Evolutionary conservation across 2,329 filamentous ascomycete species (phyloP).

Genomic region (Trichoderma simmonsii): DNA sequence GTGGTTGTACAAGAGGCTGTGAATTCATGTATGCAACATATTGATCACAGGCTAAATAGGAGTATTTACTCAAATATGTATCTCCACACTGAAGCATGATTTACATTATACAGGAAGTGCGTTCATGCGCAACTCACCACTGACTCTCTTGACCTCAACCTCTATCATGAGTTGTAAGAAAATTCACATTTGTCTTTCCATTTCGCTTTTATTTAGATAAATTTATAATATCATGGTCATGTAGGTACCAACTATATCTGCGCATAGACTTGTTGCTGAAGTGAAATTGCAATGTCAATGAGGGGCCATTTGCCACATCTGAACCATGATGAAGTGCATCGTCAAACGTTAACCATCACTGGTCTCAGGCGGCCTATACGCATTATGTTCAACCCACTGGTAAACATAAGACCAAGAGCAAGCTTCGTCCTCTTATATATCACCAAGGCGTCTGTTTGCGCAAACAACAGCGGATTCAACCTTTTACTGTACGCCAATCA

Average conservation of each 20-base stretch:
- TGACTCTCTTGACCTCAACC: not conserved
- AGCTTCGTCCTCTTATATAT: not conserved
- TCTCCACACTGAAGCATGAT: not conserved
- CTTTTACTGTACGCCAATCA: accelerated
- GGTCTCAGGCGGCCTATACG: not conserved
- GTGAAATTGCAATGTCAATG: not conserved
- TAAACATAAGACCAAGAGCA: not conserved
- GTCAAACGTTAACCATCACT: not conserved
- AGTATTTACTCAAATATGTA: not conserved
- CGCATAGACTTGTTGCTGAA: not conserved
- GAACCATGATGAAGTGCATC: not conserved
- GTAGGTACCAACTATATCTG: not conserved
- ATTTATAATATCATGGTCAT: not conserved
- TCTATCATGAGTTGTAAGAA: accelerated
- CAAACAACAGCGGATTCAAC: not conserved
- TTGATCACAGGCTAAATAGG: not conserved
- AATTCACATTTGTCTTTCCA: not conserved
- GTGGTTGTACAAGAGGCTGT: not conserved
- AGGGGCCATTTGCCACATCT: not conserved
- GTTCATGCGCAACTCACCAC: not conserved
- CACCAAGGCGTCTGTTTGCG: not conserved
- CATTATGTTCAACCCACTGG: not conserved
- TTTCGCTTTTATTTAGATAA: not conserved
- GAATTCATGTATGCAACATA: not conserved
- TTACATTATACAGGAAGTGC: not conserved